phyloP scores from a whole-genome alignment of 306 rosid genomes.

The Cucurbita moschata region DNA sequence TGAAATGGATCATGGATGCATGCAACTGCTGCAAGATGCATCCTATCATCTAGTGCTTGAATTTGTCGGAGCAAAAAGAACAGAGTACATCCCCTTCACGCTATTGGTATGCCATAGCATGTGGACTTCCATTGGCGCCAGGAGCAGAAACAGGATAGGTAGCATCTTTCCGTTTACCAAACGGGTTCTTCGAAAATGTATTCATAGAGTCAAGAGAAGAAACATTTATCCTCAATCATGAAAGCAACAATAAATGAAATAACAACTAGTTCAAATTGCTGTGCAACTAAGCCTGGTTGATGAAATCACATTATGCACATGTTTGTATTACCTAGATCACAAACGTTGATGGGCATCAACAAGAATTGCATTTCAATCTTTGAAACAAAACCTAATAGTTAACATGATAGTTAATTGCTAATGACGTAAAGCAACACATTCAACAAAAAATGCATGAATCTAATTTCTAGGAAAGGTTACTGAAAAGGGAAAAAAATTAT shows the following conservation, averaged over 20 bases:
- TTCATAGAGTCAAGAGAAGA: conserved; percentile 37
- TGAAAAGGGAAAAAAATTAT: no score
- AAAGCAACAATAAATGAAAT: not conserved
- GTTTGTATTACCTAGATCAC: not conserved
- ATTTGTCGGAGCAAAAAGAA: conserved; percentile 62
- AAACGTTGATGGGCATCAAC: not conserved
- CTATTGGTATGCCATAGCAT: conserved; percentile 71
- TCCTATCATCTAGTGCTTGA: conserved; percentile 70
- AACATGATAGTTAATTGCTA: not conserved
- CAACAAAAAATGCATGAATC: not conserved
- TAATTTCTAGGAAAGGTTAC: not conserved
- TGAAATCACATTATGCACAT: not conserved
- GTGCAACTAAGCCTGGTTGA: not conserved
- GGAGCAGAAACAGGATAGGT: conserved; percentile 32
- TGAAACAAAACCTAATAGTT: not conserved
- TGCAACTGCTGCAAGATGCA: conserved; percentile 97
- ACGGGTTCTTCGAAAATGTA: conserved; percentile 92
- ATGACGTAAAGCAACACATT: not conserved
- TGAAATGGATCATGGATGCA: conserved; percentile 99
- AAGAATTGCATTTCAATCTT: not conserved
- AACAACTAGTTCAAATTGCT: not conserved
- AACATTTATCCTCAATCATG: conserved; percentile 6
- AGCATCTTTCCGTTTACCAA: conserved; percentile 85
- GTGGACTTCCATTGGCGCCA: conserved; percentile 55
- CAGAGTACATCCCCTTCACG: conserved; percentile 97